phyloP scores from a whole-genome alignment of 2,329 filamentous ascomycete species.

The Trichoderma brevicompactum region DNA sequence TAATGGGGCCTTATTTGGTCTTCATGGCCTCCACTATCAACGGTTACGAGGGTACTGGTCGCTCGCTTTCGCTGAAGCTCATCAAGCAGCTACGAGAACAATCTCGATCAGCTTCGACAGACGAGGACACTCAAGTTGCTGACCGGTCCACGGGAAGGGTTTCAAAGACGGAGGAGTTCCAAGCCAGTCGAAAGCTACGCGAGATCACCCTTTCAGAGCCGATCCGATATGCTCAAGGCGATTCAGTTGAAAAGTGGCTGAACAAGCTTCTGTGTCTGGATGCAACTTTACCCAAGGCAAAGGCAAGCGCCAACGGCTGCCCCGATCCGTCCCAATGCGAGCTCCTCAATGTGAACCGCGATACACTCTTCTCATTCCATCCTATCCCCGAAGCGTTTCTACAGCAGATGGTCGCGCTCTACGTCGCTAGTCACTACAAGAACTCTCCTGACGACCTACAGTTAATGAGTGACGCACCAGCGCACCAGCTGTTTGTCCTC shows the following conservation, averaged over 20 bases:
- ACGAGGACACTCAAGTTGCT: conserved; percentile 66
- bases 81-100: conserved; percentile 97
- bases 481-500: conserved; percentile 93
- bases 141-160: conserved; percentile 80
- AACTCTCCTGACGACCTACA: conserved; percentile 98
- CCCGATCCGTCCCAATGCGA: conserved; percentile 92
- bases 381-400: conserved; percentile 96
- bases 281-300: conserved; percentile 81
- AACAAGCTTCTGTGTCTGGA: conserved; percentile 94
- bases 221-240: conserved; percentile 90
- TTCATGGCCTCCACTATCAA: conserved; percentile 99
- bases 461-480: conserved; percentile 95
- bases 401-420: conserved; percentile 97
- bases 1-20: conserved; percentile 95
- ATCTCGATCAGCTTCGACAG: conserved; percentile 67
- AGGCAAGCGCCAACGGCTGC: conserved; percentile 73
- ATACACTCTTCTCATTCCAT: conserved; percentile 97
- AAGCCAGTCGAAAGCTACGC: conserved; percentile 76
- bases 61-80: conserved; percentile 91
- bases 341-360: conserved; percentile 90
- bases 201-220: conserved; percentile 94
- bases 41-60: conserved; percentile 95
- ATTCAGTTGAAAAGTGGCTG: conserved; percentile 93
- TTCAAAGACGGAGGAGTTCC: conserved; percentile 64
- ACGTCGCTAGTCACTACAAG: conserved; percentile 97